Evolutionary conservation across 2,329 filamentous ascomycete genomes (phyloP), one percentile per base, ranked within the genome.

Genomic region (Nigrograna mackinnonii): DNA sequence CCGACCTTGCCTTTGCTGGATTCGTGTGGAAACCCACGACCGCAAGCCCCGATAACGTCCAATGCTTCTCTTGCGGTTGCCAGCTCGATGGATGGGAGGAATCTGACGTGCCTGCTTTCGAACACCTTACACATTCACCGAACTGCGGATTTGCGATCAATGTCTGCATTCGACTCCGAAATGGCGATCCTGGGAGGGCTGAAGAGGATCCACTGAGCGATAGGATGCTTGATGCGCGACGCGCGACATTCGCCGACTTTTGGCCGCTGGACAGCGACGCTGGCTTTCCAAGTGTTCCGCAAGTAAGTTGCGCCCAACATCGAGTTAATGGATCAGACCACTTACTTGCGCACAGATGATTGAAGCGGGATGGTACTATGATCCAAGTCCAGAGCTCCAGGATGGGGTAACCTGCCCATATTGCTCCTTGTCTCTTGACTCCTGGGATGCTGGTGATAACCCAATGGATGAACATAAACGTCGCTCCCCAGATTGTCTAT

Each of bases 341-440:
- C 89, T 90, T 1, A 89, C 96, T 59, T 89, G 95, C 7, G 26
- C 57, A n/a, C 48, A 94, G 84, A 85, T 97, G 74, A 89, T 89
- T 22, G 89, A 92, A 52, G 89, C 90, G 20, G 94, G 94, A 9
- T 99, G 92, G 91, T 91, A 87, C 63, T 96, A 91, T 70, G 95
- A 91, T 18, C 91, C 94, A 0, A 89, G 83, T 5, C 73, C 82
- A 32, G 90, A 92, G 32, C 89, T 85, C 11, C 86, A 94, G 52
- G 94, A 99, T 67, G 89, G 92, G 72, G 89, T 89, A 7, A 94
- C 87, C 9, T 99, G 94, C 65, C 80, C 88, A 20, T 96, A 97
- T 70, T 99, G 94, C 72, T 83, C 87, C 43, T 73, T 97, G 13
- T 90, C 87, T 9, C 79, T 99, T 9, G 92, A 97, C 67, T 91